Base-by-base conservation (phyloP, 371 early-diverging fungal genomes). In the Smittium culicis region DNA sequence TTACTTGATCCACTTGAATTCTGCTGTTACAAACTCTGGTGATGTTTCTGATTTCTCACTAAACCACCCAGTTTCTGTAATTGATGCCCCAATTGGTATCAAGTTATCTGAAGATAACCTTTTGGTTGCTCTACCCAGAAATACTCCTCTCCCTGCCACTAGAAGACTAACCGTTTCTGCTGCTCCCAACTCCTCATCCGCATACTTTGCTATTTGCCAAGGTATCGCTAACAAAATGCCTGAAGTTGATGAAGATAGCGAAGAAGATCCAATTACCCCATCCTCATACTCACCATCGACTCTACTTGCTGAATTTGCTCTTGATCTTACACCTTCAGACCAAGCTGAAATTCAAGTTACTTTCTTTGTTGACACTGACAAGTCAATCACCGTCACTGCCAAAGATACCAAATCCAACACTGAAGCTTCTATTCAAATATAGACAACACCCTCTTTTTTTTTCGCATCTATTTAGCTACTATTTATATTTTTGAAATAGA, bases 101-200 rank as follows among this genome's bases (percentile, higher is more conserved):
- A 80, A 83, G 65, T 80, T 85, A 57, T 79, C 85, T 35, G 84
- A 82, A 60, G 88, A 86, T 63, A 79, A 82, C 33, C 89, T 94
- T 71, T 80, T 85, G 35, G 79, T 87, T 64, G 77, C 94, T 55
- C 82, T 96, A 68, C 88, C 88, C 55, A 81, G 85, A 71, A 86
- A 87, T 68, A 87, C 94, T 28, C 87, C 94, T 58, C 80, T 94
- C 60, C 96, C 96, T 34, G 88, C 85, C 56, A 82, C 86, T 67
- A 86, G 93, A 64, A 74, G 85, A 45, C 77, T 92, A 72, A 82
- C 85, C 70, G 86, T 93, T 69, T 80, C 84, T 61, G 75, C 85
- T 55, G 78, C 78, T n/a, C 82, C 77, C 31, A 85, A 82, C 69
- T 88, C 91, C 74, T 80, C 80, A 59, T 86, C 85, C 65, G 85